These are phyloP conservation scores for Bretziella fagacearum DNA, from an alignment of 2,329 filamentous ascomycete species.

Conservation along the genomic window DNA sequence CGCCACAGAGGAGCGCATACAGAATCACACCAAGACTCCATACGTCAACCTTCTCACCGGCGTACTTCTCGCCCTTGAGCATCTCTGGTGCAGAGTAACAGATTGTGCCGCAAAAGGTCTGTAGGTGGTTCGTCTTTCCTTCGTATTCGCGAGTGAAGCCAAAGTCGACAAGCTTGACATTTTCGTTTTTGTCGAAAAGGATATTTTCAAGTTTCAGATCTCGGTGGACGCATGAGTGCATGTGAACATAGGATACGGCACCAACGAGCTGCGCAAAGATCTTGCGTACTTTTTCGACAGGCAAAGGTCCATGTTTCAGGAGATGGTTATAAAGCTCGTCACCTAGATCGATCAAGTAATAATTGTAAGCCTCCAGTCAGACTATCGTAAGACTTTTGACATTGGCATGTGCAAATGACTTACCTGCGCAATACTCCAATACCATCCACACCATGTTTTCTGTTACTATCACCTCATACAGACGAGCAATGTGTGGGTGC, in stretches of 20 bases:
- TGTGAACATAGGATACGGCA: slow-evolving; percentile 87
- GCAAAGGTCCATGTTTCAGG: slow-evolving; percentile 67
- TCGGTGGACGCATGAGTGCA: slow-evolving; percentile 86
- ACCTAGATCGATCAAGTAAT: slow-evolving; percentile 33
- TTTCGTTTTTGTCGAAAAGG: slow-evolving; percentile 83
- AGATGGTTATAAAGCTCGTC: slow-evolving; percentile 97
- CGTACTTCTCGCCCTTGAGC: slow-evolving; percentile 96
- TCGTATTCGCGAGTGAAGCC: slow-evolving; percentile 97
- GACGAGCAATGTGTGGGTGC: slow-evolving; percentile 86
- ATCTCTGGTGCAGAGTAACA: slow-evolving; percentile 98
- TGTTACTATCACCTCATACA: slow-evolving; percentile 97
- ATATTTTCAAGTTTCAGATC: slow-evolving; percentile 73
- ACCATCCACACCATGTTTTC: slow-evolving; percentile 92
- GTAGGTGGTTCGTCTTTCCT: slow-evolving; percentile 80
- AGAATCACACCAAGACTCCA: slow-evolving; percentile 81
- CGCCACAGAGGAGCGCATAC: slow-evolving; percentile 65
- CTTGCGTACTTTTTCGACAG: slow-evolving; percentile 75
- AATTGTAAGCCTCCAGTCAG: neutral
- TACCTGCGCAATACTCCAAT: slow-evolving; percentile 88
- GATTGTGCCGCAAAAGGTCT: slow-evolving; percentile 94
- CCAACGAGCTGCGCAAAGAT: slow-evolving; percentile 93
- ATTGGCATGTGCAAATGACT: slow-evolving; percentile 16
- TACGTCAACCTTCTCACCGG: slow-evolving; percentile 92
- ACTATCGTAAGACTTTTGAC: neutral
- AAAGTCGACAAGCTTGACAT: slow-evolving; percentile 95